Evolutionary conservation across 2,329 filamentous ascomycete species (phyloP).

Genomic region (Fusarium chaquense): DNA sequence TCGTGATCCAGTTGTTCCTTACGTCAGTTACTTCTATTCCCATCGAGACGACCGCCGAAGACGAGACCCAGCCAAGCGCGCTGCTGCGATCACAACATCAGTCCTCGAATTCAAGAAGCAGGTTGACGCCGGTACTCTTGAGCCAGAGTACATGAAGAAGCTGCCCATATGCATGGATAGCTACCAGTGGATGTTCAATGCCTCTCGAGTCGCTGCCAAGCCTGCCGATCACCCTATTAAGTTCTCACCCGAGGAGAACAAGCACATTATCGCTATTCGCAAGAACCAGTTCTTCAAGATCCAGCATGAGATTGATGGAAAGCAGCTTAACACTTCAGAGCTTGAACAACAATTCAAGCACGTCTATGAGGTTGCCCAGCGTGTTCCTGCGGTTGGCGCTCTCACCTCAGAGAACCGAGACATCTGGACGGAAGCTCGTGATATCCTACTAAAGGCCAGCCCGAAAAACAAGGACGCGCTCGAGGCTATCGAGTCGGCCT

Average conservation of each 20-base stretch:
- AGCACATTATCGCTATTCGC: constrained; percentile 89
- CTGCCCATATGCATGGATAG: constrained; percentile 98
- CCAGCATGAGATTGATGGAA: constrained; percentile 80
- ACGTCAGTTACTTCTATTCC: constrained; percentile 99
- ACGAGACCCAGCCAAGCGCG: constrained; percentile 89
- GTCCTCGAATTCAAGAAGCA: constrained; percentile 94
- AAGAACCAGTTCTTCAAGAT: constrained; percentile 99
- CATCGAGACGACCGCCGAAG: constrained; percentile 92
- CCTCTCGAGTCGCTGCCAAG: constrained; percentile 83
- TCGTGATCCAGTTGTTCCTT: constrained; percentile 95
- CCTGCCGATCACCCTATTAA: constrained; percentile 87
- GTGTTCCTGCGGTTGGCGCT: constrained; percentile 79
- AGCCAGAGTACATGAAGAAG: constrained; percentile 99
- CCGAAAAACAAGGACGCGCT: constrained; percentile 82
- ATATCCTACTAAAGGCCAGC: constrained; percentile 79
- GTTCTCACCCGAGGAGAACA: constrained; percentile 78
- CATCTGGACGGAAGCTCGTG: constrained; percentile 87
- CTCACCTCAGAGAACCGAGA: constrained; percentile 95
- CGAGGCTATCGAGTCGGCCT: constrained; percentile 85
- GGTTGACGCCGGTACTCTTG: constrained; percentile 83
- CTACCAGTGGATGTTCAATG: constrained; percentile 99
- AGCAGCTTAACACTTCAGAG: constrained; percentile 88
- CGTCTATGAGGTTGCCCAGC: constrained; percentile 82
- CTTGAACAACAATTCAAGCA: constrained; percentile 89
- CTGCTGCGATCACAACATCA: constrained; percentile 87